Evolutionary conservation across 441 rosid species (phyloP).

Genomic region (Populus hybrid): DNA sequence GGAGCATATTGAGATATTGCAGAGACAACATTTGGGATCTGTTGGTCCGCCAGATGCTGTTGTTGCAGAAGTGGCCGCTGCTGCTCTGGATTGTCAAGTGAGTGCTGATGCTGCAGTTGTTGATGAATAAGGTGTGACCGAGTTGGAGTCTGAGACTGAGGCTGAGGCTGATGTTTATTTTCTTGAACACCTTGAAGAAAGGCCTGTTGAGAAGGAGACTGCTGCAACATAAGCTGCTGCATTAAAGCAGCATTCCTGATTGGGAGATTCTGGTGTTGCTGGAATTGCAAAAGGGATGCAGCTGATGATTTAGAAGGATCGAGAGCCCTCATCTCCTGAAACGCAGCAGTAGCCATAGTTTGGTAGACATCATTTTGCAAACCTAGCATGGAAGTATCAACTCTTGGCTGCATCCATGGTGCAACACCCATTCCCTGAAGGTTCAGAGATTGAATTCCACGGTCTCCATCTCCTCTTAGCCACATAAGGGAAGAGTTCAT

Average conservation of each 20-base stretch:
- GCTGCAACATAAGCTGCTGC: slow-evolving; percentile 70
- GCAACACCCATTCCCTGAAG: slow-evolving; percentile 78
- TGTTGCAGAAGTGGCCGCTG: slow-evolving; percentile 39
- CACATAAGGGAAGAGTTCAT: slow-evolving; percentile 81
- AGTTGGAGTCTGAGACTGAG: slow-evolving; percentile 38
- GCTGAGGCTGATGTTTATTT: slow-evolving; percentile 40
- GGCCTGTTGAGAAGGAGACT: slow-evolving; percentile 60
- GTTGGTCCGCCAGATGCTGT: slow-evolving; percentile 64
- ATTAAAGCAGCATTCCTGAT: slow-evolving; percentile 47
- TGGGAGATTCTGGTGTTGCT: slow-evolving; percentile 61
- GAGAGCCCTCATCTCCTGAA: slow-evolving; percentile 80
- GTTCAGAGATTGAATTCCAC: slow-evolving; percentile 68
- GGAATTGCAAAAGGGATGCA: slow-evolving; percentile 66
- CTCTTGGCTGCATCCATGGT: slow-evolving; percentile 94
- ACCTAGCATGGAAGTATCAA: slow-evolving; percentile 81
- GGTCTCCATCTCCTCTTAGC: slow-evolving; percentile 68
- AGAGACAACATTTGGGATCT: slow-evolving; percentile 45
- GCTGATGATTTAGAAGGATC: slow-evolving; percentile 52
- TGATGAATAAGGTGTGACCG: slow-evolving; percentile 63
- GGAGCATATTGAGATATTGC: slow-evolving; percentile 60
- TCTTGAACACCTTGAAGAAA: slow-evolving; percentile 54
- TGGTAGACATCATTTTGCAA: slow-evolving; percentile 86
- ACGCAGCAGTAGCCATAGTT: slow-evolving; percentile 92
- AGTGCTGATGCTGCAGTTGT: slow-evolving; percentile 57
- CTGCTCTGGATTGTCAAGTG: slow-evolving; percentile 38